Base-by-base conservation (phyloP, 2,329 filamentous ascomycete species). In the Xylaria sp. region DNA sequence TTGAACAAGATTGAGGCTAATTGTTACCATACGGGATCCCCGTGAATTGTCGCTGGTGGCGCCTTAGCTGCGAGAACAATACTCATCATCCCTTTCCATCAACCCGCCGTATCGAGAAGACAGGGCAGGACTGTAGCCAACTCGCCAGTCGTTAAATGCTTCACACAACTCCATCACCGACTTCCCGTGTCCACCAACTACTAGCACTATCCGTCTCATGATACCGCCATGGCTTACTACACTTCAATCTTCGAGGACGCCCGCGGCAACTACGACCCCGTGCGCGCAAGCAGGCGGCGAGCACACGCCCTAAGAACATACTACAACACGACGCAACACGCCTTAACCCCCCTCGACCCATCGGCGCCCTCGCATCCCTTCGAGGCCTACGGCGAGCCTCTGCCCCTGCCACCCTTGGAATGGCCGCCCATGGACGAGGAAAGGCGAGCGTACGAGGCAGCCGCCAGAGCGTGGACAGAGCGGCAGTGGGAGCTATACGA, bases 401-500 rank as follows among this genome's bases (percentile, higher is more conserved):
- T 37, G 4, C 51, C 51, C 0, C 49, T 40, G 4, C 33, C 37
- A 1, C 19, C n/a, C 19, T 4, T 13, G 3, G 11, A 8, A 37
- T 6, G 23, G 4, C 19, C 44, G 37, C 6, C 11, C 51, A 7
- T 41, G 10, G 25, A 23, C 13, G 31, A 38, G 6, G 46, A 51
- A 11, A 51, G 56, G 52, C n/a, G 2, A 2, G 41, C 23, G 0
- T 19, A 19, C 2, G 9, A 11, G 8, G 54, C 25, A 8, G 23
- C 17, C 23, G 25, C 58, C 21, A 37, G 21, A 7, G 41, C 13
- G 1, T 51, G 23, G 33, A 27, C 21, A 8, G 44, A 29, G 6
- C 55, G 60, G 13, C 60, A 58, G 51, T 25, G n/a, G 2, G 11
- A 23, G 1, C 10, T 54, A 2, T 59, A 59, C 51, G n/a, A 15